Conservation (phyloP, 345 rosid species). For the Syzygium aromaticum region DNA sequence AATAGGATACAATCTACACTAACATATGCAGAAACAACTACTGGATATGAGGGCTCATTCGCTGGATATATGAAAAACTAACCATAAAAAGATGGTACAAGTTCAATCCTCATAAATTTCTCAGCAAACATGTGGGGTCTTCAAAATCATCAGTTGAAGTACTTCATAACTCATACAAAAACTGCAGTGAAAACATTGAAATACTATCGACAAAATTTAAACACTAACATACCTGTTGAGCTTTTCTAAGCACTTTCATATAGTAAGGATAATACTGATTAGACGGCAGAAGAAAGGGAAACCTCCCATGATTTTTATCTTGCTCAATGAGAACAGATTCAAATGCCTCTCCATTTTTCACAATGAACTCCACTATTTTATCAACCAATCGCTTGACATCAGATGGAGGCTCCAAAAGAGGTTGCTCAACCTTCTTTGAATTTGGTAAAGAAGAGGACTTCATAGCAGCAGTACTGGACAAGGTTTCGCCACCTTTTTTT, state of each 20-base stretch:
- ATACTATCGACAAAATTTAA: neutral
- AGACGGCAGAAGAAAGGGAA: conserved; percentile 73
- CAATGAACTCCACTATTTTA: conserved; percentile 88
- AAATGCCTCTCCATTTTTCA: conserved; percentile 75
- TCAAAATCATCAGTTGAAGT: neutral
- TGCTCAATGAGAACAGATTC: conserved; percentile 81
- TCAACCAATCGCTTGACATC: conserved; percentile 80
- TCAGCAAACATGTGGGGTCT: neutral
- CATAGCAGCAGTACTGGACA: conserved; percentile 18
- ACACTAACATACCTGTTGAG: conserved; percentile 51
- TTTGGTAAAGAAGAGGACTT: conserved; percentile 18
- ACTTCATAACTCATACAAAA: neutral
- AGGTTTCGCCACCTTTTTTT: conserved; percentile 29
- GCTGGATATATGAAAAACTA: neutral
- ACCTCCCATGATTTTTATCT: conserved; percentile 72
- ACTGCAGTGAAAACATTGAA: neutral
- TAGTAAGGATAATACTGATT: conserved; percentile 64
- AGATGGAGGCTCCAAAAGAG: conserved; percentile 72
- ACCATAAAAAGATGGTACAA: neutral
- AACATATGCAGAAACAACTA: neutral
- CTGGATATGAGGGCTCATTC: neutral
- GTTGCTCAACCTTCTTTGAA: conserved; percentile 30
- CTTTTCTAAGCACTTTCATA: conserved; percentile 52
- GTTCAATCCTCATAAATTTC: neutral
- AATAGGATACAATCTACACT: neutral